phyloP scores from a whole-genome alignment of 2,329 filamentous ascomycete genomes.

The Atkinsonella texensis region DNA sequence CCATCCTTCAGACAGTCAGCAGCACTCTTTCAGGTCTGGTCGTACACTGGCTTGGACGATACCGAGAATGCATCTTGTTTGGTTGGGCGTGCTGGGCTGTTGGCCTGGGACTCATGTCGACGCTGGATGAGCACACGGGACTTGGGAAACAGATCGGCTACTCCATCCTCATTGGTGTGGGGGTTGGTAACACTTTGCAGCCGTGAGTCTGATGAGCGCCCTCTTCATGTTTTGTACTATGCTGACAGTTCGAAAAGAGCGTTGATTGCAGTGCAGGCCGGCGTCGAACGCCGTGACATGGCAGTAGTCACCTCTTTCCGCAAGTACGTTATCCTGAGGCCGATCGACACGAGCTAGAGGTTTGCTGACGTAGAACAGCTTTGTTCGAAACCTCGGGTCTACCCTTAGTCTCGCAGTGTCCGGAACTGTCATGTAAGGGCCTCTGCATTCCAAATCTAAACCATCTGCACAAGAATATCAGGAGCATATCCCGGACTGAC shows the following conservation, averaged over 20 bases:
- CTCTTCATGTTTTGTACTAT: neutral
- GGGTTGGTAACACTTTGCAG: constrained; percentile 40
- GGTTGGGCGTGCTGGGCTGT: constrained; percentile 40
- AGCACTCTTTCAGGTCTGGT: constrained; percentile 39
- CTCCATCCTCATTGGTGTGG: constrained; percentile 36
- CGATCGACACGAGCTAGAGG: neutral
- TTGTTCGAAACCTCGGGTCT: constrained; percentile 27
- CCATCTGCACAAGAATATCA: too few relatives aligned
- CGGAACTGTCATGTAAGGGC: constrained; percentile 24
- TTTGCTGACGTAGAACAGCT: constrained; percentile 13
- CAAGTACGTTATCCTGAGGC: constrained; percentile 19
- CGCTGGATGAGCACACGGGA: constrained; percentile 32
- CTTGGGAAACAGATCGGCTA: constrained; percentile 44
- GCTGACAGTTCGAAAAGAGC: constrained; percentile 14
- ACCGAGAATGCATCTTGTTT: constrained; percentile 40
- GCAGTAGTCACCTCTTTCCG: constrained; percentile 31
- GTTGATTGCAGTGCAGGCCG: constrained; percentile 42
- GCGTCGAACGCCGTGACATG: constrained; percentile 37
- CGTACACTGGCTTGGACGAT: constrained; percentile 39
- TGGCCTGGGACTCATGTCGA: constrained; percentile 40
- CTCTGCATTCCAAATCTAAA: too few relatives aligned
- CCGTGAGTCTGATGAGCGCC: constrained; percentile 21
- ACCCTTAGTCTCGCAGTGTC: constrained; percentile 28
- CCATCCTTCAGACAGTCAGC: constrained; percentile 31
- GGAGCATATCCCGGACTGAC: neutral